These are phyloP conservation scores for Mycotypha africana DNA, from an alignment of 371 early-diverging fungal species.

Conservation along the genomic window DNA sequence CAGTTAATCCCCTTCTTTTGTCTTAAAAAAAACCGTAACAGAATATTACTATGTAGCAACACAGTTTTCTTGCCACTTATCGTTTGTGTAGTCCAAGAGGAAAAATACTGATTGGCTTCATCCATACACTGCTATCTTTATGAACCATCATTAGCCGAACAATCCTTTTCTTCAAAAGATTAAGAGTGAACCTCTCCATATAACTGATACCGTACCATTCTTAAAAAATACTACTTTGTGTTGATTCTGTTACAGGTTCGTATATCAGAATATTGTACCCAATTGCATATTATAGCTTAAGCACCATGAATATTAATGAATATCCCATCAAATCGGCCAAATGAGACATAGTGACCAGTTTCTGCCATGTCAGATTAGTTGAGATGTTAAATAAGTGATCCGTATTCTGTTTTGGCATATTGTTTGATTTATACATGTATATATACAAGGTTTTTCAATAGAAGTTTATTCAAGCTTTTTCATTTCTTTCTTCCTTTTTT, in stretches of 20 bases:
- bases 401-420: conserved; percentile 16
- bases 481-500: background rate
- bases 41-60: conserved; percentile 21
- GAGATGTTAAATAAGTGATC: too few species aligned
- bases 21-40: conserved; percentile 22
- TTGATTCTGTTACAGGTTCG: conserved; percentile 16
- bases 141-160: too few species aligned
- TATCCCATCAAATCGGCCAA: too few species aligned
- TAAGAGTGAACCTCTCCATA: conserved; percentile 19
- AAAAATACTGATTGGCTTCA: conserved; percentile 23
- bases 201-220: too few species aligned
- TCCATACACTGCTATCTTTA: too few species aligned
- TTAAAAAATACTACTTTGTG: conserved; percentile 5
- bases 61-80: conserved; percentile 22
- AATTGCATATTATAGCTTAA: too few species aligned
- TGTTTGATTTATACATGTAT: too few species aligned
- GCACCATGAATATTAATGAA: too few species aligned
- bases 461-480: background rate
- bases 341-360: too few species aligned
- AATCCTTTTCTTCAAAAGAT: too few species aligned
- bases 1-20: conserved; percentile 22
- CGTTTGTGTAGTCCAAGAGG: conserved; percentile 27
- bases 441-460: background rate
- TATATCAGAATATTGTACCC: too few species aligned
- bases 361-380: too few species aligned